Base-by-base conservation (phyloP, 495 filamentous ascomycete genomes). In the Aspergillus nanangensis region DNA sequence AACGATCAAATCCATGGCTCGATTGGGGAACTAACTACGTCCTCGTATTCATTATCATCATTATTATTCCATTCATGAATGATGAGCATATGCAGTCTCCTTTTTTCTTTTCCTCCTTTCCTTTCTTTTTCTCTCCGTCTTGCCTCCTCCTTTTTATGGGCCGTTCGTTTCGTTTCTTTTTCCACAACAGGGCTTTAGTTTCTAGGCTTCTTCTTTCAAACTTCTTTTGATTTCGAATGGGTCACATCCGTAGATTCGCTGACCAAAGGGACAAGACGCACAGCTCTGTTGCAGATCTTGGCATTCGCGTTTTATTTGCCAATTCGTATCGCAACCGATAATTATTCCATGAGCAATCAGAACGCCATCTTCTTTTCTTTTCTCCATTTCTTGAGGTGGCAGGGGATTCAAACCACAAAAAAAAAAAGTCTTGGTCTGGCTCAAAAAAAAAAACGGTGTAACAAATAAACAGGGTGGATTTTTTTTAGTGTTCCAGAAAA, bases 401-500 rank as follows among this genome's bases (percentile, higher is more conserved):
- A n/a, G n/a, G n/a, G n/a, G n/a, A n/a, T n/a, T n/a, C n/a, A n/a
- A n/a, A n/a, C n/a, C n/a, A n/a, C n/a, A n/a, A n/a, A n/a, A n/a
- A n/a, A n/a, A n/a, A n/a, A n/a, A n/a, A n/a, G n/a, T 9, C 14
- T 43, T 19, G 24, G 40, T 27, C 41, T 21, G 47, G 25, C 25
- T 29, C 14, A 34, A 34, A 23, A 44, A 23, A 33, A 32, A 13
- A 38, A 18, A 50, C 35, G 36, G 41, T 44, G 41, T 50, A 51
- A 46, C 38, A 45, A 41, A 37, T 46, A 42, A 24, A 29, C 21
- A 8, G 8, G 17, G 43, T 41, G 38, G 43, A 22, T 41, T 41
- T 17, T 24, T 3, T 31, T 18, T 13, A 38, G 33, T 38, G 49
- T 52, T 52, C 49, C 49, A 52, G 42, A 51, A 51, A 24, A 46